phyloP scores from a whole-genome alignment of 495 filamentous ascomycete species.

The Penicillium cataractarum region DNA sequence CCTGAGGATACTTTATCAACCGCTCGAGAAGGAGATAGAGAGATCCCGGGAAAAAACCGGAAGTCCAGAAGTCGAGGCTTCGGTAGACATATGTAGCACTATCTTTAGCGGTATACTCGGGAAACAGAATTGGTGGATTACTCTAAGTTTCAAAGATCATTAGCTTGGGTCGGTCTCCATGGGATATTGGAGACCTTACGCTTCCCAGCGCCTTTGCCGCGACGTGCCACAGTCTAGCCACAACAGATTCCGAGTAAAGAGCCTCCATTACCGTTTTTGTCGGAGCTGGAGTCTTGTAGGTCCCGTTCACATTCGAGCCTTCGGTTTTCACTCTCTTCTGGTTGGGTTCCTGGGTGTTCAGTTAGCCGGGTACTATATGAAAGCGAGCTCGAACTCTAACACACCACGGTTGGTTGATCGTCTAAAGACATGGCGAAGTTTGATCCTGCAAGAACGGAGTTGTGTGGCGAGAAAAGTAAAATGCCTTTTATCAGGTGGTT shows the following conservation, averaged over 20 bases:
- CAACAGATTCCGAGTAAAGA: constrained; percentile 30
- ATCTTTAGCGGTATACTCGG: constrained; percentile 34
- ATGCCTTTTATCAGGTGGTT: neutral
- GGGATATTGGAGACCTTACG: constrained; percentile 7
- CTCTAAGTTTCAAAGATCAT: neutral
- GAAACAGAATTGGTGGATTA: constrained; percentile 29
- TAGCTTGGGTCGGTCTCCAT: neutral
- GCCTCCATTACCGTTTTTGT: constrained; percentile 11
- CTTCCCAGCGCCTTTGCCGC: constrained; percentile 24
- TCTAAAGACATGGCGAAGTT: constrained; percentile 14
- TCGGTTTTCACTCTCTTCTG: constrained; percentile 10
- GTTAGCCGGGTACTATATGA: neutral
- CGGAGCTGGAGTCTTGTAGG: neutral
- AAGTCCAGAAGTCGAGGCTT: constrained; percentile 39
- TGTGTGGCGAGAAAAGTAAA: neutral
- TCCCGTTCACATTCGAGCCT: neutral
- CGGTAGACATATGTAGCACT: constrained; percentile 36
- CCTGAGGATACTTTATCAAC: constrained; percentile 15
- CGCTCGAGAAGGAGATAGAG: constrained; percentile 40
- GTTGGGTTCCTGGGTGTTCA: neutral
- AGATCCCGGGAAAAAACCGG: constrained; percentile 44
- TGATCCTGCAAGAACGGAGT: neutral
- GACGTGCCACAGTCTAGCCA: constrained; percentile 40
- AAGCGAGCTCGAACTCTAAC: neutral
- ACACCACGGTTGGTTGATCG: constrained; percentile 8